Percentiles rank a stretch among this genome's conserved stretches.
Conservation (phyloP, 73 alveolate species). For the Tetrahymena borealis region DNA sequence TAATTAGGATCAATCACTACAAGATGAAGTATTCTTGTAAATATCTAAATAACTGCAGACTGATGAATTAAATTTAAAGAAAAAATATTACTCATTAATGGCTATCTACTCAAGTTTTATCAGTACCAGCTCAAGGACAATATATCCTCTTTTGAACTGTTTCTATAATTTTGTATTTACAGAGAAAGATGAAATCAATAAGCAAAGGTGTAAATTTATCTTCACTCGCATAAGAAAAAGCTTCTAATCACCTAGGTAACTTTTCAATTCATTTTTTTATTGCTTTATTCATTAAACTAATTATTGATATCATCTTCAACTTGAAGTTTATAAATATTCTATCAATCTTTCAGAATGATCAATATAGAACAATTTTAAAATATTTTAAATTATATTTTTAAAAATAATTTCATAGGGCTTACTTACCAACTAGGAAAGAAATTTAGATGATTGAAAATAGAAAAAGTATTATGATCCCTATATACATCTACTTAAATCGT, state of each 20-base stretch:
- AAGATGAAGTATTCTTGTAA: neutral
- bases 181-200: neutral
- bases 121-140: neutral
- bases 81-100: neutral
- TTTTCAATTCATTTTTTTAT: neutral
- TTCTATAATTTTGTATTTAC: neutral
- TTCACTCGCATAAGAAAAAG: neutral
- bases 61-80: neutral
- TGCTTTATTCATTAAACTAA: no score
- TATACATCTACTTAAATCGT: neutral
- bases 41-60: neutral
- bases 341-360: no score
- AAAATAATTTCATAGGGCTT: neutral
- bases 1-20: neutral
- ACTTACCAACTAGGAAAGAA: neutral
- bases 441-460: neutral
- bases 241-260: neutral
- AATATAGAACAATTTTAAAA: no score
- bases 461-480: neutral
- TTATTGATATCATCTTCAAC: no score
- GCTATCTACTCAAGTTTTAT: neutral
- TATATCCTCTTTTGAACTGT: neutral
- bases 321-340: no score
- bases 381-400: no score
- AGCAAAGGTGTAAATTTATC: neutral